Base-by-base conservation (phyloP, 192 early-diverging fungal species). In the Coemansia sp. region DNA sequence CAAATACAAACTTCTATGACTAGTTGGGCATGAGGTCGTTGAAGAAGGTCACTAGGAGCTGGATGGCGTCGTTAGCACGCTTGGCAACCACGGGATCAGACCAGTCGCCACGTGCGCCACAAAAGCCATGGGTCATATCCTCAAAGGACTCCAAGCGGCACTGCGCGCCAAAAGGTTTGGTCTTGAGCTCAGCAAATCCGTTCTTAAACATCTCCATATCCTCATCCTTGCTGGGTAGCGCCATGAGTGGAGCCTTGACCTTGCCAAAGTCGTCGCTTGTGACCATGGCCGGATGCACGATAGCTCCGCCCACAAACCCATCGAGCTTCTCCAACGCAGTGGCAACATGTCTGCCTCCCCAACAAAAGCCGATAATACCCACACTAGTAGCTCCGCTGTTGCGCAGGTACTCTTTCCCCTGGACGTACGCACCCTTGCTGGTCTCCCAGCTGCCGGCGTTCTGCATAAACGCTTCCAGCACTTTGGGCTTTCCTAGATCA, bases 301-400 rank as follows among this genome's bases (percentile, higher is more conserved):
- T 79, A 1, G 87, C 86, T 7, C 86, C 82, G 4, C 86, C 78
- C 11, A 69, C 64, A 46, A 87, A 78, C 9, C 84, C 87, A 2
- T 71, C 64, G 5, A 85, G 81, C 41, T 80, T 70, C 10, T 86
- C 65, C 25, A 78, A 70, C 36, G 85, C 85, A 37, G 79, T 59
- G 5, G 82, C 78, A 19, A 86, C 72, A 62, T 90, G 84, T 63
- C 87, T 79, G 12, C 80, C 86, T 44, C 91, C 90, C 90, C 90
- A 91, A 84, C 90, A 91, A 69, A 91, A 88, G 7, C 90, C 91
- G 62, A 89, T 66, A 8, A 87, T 41, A 27, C 87, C 87, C 42
- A 86, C 77, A 8, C 76, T 64, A 10, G 67, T 66, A 46, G 79
- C 81, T 41, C 90, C 87, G 68, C 85, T 84, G 8, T 75, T 64